Conservation (phyloP, 2,329 filamentous ascomycete genomes). For the Exophiala oligosperma region DNA sequence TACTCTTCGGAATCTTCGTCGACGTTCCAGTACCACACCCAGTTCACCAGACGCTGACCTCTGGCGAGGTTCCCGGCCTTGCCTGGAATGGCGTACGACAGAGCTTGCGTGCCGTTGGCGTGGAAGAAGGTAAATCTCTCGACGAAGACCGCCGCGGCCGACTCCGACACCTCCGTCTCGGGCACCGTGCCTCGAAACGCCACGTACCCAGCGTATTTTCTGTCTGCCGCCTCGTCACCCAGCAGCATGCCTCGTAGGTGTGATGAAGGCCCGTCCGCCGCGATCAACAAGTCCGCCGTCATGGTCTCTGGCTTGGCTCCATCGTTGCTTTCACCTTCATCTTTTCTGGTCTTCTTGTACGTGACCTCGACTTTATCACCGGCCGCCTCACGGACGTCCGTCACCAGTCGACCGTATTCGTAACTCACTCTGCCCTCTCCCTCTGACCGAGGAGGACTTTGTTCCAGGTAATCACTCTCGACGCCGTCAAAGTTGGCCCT, state of each 20-base stretch:
- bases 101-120: constrained; percentile 39
- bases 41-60: constrained; percentile 46
- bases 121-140: constrained; percentile 46
- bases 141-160: constrained; percentile 33
- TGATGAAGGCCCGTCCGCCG: constrained; percentile 21
- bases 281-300: constrained; percentile 18
- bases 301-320: constrained; percentile 28
- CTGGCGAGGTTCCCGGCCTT: constrained; percentile 39
- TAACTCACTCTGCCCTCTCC: constrained; percentile 10
- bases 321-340: neutral
- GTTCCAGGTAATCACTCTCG: constrained; percentile 1
- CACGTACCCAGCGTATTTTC: constrained; percentile 40
- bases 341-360: constrained; percentile 7
- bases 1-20: constrained; percentile 23
- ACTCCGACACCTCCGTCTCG: constrained; percentile 31
- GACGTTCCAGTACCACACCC: constrained; percentile 48
- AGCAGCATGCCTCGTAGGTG: constrained; percentile 14
- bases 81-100: constrained; percentile 47
- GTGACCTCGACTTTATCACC: constrained; percentile 17
- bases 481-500: constrained; percentile 47
- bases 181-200: constrained; percentile 44
- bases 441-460: neutral
- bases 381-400: constrained; percentile 2
- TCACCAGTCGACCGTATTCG: constrained; percentile 18
- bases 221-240: constrained; percentile 6